These are phyloP conservation scores for Emmonsia crescens DNA, from an alignment of 2,329 filamentous ascomycete species.

Conservation along the genomic window DNA sequence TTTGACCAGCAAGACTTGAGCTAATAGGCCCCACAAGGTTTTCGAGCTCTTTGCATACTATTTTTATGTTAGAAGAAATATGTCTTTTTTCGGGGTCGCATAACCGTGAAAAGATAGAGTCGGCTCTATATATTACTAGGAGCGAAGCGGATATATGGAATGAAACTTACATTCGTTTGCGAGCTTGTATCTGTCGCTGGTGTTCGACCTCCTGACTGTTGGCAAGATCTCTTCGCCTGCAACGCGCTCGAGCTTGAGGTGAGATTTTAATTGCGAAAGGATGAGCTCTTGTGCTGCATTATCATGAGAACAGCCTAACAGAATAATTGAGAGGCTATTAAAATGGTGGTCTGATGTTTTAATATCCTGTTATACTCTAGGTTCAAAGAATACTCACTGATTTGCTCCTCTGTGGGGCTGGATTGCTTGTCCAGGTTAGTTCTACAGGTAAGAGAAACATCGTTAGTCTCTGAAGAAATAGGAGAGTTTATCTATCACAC, in stretches of 20 bases:
- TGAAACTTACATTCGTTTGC: constrained; percentile 1
- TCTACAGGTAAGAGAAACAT: neutral
- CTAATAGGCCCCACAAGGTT: constrained; percentile 1
- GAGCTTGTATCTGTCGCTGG: constrained; percentile 2
- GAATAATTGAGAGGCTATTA: neutral
- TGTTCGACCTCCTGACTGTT: neutral
- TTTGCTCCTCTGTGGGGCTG: neutral
- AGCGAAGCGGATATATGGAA: neutral
- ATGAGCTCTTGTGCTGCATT: constrained; percentile 8
- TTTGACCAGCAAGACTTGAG: neutral
- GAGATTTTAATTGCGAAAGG: constrained; percentile 9
- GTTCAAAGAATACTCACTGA: neutral
- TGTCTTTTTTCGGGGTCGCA: neutral
- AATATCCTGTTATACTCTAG: too few relatives aligned
- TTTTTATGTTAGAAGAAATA: neutral
- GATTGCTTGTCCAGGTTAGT: neutral
- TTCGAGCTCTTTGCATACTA: constrained; percentile 18
- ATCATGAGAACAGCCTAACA: neutral
- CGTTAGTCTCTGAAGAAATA: neutral
- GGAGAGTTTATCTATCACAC: neutral
- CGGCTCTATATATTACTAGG: neutral
- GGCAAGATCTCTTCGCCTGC: constrained; percentile 10
- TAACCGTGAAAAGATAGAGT: neutral
- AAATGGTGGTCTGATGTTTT: neutral
- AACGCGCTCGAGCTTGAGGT: constrained; percentile 10